Conservation (phyloP, 2,329 filamentous ascomycete genomes). For the Neopestalotiopsis sp. region DNA sequence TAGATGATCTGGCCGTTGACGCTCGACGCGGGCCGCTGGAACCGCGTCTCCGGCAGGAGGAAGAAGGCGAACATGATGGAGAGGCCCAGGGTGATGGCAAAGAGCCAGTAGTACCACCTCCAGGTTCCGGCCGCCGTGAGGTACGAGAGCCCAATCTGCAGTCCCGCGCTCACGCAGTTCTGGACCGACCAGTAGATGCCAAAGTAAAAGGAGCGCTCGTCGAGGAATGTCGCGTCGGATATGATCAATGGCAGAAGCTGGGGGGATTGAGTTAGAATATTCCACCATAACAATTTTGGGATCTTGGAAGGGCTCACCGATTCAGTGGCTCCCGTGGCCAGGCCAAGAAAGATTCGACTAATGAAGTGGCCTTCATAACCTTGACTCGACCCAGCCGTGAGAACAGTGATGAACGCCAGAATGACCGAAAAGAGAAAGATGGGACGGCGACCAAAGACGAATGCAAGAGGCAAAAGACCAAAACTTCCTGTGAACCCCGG, state of each 20-base stretch:
- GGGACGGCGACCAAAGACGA: constrained; percentile 44
- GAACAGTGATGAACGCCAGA: constrained; percentile 38
- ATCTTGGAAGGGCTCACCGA: constrained; percentile 23
- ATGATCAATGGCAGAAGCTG: constrained; percentile 43
- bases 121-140: constrained; percentile 41
- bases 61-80: constrained; percentile 44
- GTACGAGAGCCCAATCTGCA: constrained; percentile 43
- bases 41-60: constrained; percentile 46
- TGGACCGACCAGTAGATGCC: constrained; percentile 46
- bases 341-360: constrained; percentile 40
- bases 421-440: constrained; percentile 38
- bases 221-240: constrained; percentile 45
- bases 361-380: constrained; percentile 43
- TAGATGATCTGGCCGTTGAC: constrained; percentile 40
- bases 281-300: not conserved
- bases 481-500: constrained; percentile 30
- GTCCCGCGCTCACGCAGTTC: constrained; percentile 37
- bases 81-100: constrained; percentile 39
- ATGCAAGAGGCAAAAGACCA: constrained; percentile 43
- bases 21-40: constrained; percentile 38
- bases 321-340: constrained; percentile 45
- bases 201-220: constrained; percentile 42
- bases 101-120: constrained; percentile 49
- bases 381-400: constrained; percentile 40
- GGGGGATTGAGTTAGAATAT: not conserved